These are phyloP conservation scores for Aegilops sharonensis DNA, from an alignment of 176 grass and related monocot genomes.

Conservation along the genomic window DNA sequence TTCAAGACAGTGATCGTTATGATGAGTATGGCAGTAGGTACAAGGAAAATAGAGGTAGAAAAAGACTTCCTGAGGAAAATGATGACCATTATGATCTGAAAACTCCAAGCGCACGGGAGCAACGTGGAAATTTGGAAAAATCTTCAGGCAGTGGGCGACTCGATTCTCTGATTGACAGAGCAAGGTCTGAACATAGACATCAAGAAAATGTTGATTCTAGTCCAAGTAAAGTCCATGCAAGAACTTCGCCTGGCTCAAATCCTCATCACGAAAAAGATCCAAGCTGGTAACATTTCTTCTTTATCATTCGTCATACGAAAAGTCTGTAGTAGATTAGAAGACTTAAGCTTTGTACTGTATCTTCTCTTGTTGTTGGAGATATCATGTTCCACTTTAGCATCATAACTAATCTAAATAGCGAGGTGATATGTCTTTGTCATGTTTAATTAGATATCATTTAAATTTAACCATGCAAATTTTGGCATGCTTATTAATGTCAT, in stretches of 20 bases:
- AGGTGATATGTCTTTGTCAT: constrained; percentile 15
- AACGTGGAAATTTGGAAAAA: constrained; percentile 62
- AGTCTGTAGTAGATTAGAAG: constrained; percentile 14
- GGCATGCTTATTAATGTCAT: constrained; percentile 21
- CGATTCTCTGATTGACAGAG: constrained; percentile 60
- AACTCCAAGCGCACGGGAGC: constrained; percentile 44
- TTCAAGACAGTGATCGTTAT: constrained; percentile 57
- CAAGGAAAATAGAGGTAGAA: constrained; percentile 73
- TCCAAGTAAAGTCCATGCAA: constrained; percentile 59
- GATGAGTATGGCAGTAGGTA: constrained; percentile 64
- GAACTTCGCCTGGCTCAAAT: constrained; percentile 61
- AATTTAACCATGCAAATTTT: background rate
- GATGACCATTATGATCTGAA: constrained; percentile 60
- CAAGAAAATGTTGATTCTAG: constrained; percentile 74
- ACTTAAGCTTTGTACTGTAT: constrained; percentile 5
- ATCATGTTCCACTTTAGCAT: constrained; percentile 5
- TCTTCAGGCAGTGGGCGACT: constrained; percentile 48
- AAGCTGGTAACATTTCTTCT: constrained; percentile 64
- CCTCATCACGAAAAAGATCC: constrained; percentile 75
- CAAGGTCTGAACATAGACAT: constrained; percentile 52
- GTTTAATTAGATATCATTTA: background rate
- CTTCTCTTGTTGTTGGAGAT: background rate
- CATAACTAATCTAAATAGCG: constrained; percentile 8
- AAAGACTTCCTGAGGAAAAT: constrained; percentile 60
- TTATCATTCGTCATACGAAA: constrained; percentile 6